Evolutionary conservation across 768 basidiomycete genomes (phyloP), one percentile per base, ranked within the genome.

Genomic region (Suillus paluster): DNA sequence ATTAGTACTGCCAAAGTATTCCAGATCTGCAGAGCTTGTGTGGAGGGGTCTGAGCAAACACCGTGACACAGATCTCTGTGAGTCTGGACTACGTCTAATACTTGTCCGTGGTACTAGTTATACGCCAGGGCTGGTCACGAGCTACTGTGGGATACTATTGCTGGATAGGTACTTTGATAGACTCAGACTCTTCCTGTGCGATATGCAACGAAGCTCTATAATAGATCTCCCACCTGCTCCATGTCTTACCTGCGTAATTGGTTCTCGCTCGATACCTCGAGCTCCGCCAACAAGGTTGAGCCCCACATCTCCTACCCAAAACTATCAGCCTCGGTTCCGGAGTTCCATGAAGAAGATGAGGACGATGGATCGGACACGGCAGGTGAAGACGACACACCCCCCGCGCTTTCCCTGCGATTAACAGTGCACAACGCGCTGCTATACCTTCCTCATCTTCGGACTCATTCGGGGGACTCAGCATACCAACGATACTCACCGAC

Each of bases 391-490:
- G 85, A 92, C 66, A 67, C 68, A 14, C 87, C 92, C 7, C 92
- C 92, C 12, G n/a, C n/a, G 84, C 87, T 1, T 94, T 94, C 71
- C 92, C 92, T 27, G 84, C 83, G 57, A 77, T 86, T 5, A 81
- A 81, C 69, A 93, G 92, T 64, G 89, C 87, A 5, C 92, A 94
- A 68, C 85, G 92, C 30, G 77, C 82, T 25, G 64, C 76, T 39
- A 64, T 77, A 8, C 49, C 62, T 17, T 54, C 64, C 10, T 38
- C 58, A 45, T 46, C 63, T 44, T 63, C 65, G 25, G 19, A 59
- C 33, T 10, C 46, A 25, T 61, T 1, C 25, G 33, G 49, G 27
- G 30, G 38, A 39, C 33, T 62, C 53, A 60, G 17, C 5, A 60
- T 74, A 27, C 72, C 73, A 12, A 56, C 21, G 14, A 75, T 82